Evolutionary conservation across 1,139 yeast species (phyloP).

Genomic region (Kurtzmaniella quercitrusa): DNA sequence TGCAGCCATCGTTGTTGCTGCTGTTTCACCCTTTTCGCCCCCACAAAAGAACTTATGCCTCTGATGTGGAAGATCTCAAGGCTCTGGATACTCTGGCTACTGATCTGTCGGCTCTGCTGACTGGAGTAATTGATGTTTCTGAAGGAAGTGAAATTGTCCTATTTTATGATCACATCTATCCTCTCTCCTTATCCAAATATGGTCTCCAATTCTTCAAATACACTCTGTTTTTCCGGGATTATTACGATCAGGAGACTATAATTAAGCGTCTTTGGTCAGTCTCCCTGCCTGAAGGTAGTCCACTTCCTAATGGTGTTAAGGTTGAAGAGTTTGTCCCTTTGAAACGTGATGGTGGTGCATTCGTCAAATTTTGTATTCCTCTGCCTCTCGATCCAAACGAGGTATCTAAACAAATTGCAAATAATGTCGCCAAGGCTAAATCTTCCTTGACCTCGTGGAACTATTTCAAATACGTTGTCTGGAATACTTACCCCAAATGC

Average conservation of each 20-base stretch:
- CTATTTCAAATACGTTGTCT: constrained; percentile 20
- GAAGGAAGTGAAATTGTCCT: constrained; percentile 29
- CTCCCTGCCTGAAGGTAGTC: constrained; percentile 18
- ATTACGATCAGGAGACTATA: constrained; percentile 15
- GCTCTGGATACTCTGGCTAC: constrained; percentile 28
- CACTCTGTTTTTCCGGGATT: background rate
- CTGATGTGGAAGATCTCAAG: constrained; percentile 32
- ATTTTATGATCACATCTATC: constrained; percentile 39
- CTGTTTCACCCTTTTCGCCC: constrained; percentile 9
- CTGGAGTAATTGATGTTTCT: constrained; percentile 41
- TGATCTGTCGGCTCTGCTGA: constrained; percentile 35
- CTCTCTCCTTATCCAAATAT: constrained; percentile 22
- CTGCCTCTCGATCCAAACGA: constrained; percentile 43
- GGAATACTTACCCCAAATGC: constrained; percentile 36
- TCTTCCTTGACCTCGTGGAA: constrained; percentile 16
- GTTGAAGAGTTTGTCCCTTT: constrained; percentile 57
- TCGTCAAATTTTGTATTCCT: constrained; percentile 72
- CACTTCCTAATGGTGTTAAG: constrained; percentile 28
- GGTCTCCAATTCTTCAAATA: constrained; percentile 14
- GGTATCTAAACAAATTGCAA: constrained; percentile 46
- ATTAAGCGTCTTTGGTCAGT: constrained; percentile 19
- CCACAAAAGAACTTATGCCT: constrained; percentile 11
- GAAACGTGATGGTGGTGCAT: constrained; percentile 87
- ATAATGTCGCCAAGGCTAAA: constrained; percentile 38
- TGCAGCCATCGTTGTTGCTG: background rate